Evolutionary conservation across 108 stramenopile genomes (phyloP), one percentile per base, ranked within the genome.

Genomic region (Aurantiochytrium sp.): DNA sequence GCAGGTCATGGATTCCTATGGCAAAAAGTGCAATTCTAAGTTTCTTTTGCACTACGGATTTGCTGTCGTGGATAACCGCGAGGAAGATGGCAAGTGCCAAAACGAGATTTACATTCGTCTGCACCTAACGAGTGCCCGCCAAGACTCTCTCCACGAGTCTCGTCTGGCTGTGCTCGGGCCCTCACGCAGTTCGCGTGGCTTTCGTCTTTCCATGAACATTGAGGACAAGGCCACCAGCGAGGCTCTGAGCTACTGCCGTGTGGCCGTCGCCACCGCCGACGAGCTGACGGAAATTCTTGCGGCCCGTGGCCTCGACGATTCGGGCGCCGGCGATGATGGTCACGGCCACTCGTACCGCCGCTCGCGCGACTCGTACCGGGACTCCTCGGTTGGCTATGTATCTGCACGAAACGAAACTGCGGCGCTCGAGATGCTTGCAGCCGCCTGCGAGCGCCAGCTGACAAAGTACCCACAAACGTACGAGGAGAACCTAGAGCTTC

Each of bases 11-110:
- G 99, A 99, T 89, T 95, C 95, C 58, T 99, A 99, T 90, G 99
- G 99, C 21, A 98, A 98, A 92, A 99, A 99, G 92, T 99, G 99
- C 95, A 99, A 99, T 90, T 97, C 98, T 92, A 95, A 98, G 1
- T 99, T 99, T 90, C 94, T 99, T 44, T 92, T 99, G 42, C 99
- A 99, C 94, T 99, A 99, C 92, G 99, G 99, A 43, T 99, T 99
- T 92, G 96, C 98, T 45, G 97, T 99, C 10, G 99, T 99, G 93
- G 92, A 96, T 89, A 99, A 99, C 91, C 93, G 93, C 29, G 99
- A 99, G 89, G 88, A 96, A 29, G 98, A 99, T 91, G 98, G 98
- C 5, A 98, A 96, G 91, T 98, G 98, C 94, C 99, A 98, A 16
- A 98, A 99, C 93, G 99, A 99, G 93, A 97, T 98, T 23, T 94